A percentile compares a stretch with the other conserved stretches of the same genome.
Evolutionary conservation across 2,329 filamentous ascomycete genomes (phyloP).

Genomic region (Sclerotinia trifoliorum): DNA sequence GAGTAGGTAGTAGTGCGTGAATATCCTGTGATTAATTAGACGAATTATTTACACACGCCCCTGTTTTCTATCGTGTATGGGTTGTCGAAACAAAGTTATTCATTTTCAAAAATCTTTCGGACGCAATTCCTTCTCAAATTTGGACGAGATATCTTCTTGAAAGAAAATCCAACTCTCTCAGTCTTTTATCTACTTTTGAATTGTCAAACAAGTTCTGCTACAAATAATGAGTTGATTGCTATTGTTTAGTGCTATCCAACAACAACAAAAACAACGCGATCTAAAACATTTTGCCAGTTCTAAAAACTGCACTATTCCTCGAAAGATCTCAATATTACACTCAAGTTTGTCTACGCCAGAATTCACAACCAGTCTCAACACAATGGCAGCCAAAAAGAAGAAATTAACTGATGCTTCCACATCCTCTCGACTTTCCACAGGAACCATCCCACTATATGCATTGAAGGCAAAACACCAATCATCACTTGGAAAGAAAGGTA

Average conservation of each 20-base stretch:
- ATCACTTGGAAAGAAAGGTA: not conserved
- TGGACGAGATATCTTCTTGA: not conserved
- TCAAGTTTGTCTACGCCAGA: not conserved
- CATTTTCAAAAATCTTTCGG: not conserved
- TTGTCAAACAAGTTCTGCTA: not conserved
- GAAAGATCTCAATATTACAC: not conserved
- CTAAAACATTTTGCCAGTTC: too few relatives aligned
- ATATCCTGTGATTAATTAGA: not conserved
- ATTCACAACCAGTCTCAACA: not conserved
- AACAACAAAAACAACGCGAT: not conserved
- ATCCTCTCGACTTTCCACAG: not conserved
- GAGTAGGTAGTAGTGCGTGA: too few relatives aligned
- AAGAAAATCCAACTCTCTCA: too few relatives aligned
- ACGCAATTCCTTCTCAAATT: accelerated
- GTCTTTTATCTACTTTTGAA: not conserved
- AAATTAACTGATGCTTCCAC: not conserved
- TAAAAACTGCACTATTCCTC: not conserved
- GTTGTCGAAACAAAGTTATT: not conserved
- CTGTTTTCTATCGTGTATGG: not conserved
- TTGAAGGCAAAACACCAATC: not conserved
- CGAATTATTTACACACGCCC: not conserved
- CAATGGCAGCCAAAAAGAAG: slow-evolving; percentile 5
- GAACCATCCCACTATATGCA: not conserved
- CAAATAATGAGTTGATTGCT: not conserved
- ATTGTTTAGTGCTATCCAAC: not conserved